phyloP scores from a whole-genome alignment of 2,329 filamentous ascomycete genomes.

The Ceratocystis eucalypticola region DNA sequence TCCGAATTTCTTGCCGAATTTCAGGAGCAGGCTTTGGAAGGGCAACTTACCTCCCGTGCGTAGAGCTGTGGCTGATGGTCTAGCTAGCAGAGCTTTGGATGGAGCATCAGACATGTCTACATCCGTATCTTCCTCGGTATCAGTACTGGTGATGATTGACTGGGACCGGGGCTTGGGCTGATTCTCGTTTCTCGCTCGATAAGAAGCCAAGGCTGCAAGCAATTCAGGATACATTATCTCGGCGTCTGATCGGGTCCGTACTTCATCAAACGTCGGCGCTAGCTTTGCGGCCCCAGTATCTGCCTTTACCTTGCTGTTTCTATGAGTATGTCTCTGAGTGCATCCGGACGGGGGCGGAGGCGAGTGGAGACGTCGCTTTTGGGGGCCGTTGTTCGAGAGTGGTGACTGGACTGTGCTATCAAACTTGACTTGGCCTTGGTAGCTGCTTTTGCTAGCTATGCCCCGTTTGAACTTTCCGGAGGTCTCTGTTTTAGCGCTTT shows the following conservation, averaged over 20 bases:
- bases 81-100: background rate
- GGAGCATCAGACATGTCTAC: background rate
- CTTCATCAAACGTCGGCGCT: background rate
- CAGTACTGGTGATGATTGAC: background rate
- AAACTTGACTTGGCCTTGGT: background rate
- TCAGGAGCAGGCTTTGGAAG: background rate
- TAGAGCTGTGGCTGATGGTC: background rate
- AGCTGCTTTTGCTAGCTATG: background rate
- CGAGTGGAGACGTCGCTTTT: background rate
- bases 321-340: background rate
- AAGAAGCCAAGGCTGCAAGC: background rate
- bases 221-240: background rate
- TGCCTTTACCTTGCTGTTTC: background rate
- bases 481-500: background rate
- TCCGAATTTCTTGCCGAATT: background rate
- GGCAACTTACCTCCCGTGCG: background rate
- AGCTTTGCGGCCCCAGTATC: background rate
- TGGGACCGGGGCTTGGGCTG: background rate
- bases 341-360: background rate
- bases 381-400: background rate
- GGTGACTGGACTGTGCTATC: background rate
- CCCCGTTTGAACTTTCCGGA: background rate
- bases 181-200: background rate
- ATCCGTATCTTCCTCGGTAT: background rate
- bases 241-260: background rate